These are phyloP conservation scores for Rheum nobile DNA, from an alignment of 148 eudicot genomes.

Conservation along the genomic window DNA sequence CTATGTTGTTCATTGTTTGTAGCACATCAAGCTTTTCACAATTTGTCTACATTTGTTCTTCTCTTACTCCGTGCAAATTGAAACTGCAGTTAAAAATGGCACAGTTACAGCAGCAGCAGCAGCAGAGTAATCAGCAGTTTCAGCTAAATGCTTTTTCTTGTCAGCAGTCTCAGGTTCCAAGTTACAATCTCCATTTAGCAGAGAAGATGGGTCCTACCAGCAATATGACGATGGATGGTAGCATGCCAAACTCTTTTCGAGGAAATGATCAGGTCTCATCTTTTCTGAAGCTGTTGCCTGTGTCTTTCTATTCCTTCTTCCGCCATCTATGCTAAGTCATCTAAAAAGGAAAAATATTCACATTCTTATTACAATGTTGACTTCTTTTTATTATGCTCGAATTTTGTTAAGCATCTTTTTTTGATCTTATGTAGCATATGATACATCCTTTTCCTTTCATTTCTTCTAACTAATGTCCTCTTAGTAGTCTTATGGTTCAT, in stretches of 20 bases:
- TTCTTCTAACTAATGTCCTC: not conserved
- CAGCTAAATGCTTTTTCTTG: constrained; percentile 51
- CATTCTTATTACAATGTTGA: not conserved
- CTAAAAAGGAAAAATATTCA: not conserved
- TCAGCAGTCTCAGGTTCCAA: constrained; percentile 42
- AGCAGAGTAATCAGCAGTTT: constrained; percentile 28
- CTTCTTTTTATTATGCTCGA: not conserved
- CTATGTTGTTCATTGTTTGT: not conserved
- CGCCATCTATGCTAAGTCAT: not conserved
- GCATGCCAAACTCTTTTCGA: constrained; percentile 61
- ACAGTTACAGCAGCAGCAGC: constrained; percentile 39
- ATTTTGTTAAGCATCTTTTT: not conserved
- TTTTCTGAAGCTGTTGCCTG: constrained; percentile 9
- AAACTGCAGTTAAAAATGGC: constrained; percentile 46
- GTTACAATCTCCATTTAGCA: constrained; percentile 35
- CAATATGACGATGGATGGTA: constrained; percentile 55
- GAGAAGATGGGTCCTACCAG: constrained; percentile 48
- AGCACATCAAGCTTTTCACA: not conserved
- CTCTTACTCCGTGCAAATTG: not conserved
- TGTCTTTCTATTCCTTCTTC: not conserved
- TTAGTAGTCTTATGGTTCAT: not conserved
- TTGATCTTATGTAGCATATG: not conserved
- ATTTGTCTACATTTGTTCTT: not conserved
- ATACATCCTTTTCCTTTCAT: not conserved
- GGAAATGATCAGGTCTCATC: constrained; percentile 74